phyloP scores from a whole-genome alignment of 176 grass and related monocot species.

The Ensete ventricosum region DNA sequence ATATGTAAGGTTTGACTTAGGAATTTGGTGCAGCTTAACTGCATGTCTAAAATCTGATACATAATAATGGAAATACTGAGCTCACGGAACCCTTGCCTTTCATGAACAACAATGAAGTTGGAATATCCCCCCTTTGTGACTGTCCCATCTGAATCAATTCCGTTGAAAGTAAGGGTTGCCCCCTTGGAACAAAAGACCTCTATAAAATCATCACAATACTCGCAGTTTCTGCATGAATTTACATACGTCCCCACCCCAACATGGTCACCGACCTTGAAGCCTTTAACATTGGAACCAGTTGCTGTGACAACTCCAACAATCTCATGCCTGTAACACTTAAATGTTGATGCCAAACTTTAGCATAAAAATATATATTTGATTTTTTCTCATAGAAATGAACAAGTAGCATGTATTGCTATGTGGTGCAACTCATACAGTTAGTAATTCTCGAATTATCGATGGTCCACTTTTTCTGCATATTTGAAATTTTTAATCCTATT shows the following conservation, averaged over 20 bases:
- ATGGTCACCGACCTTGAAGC: slow-evolving; percentile 53
- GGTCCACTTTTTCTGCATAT: too few relatives aligned
- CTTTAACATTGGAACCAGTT: slow-evolving; percentile 47
- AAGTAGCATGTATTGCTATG: not conserved
- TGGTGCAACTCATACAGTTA: too few relatives aligned
- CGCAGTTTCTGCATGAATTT: slow-evolving; percentile 51
- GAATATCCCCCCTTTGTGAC: slow-evolving; percentile 82
- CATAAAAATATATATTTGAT: too few relatives aligned
- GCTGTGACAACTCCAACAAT: slow-evolving; percentile 61
- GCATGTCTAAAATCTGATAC: not conserved
- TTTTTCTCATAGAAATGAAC: too few relatives aligned
- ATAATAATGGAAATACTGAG: not conserved
- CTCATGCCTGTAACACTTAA: slow-evolving; percentile 45
- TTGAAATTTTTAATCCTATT: too few relatives aligned
- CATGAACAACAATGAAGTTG: slow-evolving; percentile 53
- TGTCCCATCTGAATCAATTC: slow-evolving; percentile 53
- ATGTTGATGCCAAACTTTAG: too few relatives aligned
- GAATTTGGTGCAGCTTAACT: not conserved
- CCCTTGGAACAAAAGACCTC: slow-evolving; percentile 44
- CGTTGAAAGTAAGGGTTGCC: slow-evolving; percentile 39
- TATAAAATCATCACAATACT: slow-evolving; percentile 39
- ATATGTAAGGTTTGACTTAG: not conserved
- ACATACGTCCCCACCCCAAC: slow-evolving; percentile 61
- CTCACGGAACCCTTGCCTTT: slow-evolving; percentile 37
- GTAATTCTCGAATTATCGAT: too few relatives aligned